Evolutionary conservation across 371 early-diverging fungal genomes (phyloP), one percentile per base, ranked within the genome.

Genomic region (Mortierella sp.): DNA sequence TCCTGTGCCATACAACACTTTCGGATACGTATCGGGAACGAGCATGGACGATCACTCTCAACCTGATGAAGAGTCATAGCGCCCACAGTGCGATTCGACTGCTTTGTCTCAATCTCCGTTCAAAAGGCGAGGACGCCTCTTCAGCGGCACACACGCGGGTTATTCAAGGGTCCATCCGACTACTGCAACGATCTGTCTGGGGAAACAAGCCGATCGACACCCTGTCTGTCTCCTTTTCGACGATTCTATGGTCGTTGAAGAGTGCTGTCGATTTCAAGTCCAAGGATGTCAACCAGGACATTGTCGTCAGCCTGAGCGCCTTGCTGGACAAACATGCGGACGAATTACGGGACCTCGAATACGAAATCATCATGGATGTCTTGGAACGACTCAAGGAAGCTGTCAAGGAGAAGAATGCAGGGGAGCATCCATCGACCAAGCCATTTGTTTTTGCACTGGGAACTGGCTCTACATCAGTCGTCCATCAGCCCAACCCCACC

Each of bases 11-110:
- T 22, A 86, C 88, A 13, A 87, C 88, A 1, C 80, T 88, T 39
- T 71, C 89, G 26, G 70, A 86, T 39, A 66, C 63, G 9, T 76
- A 79, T 48, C 71, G 80, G n/a, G 85, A 86, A 1, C 85, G 85
- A 26, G 86, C 86, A 19, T 93, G 92, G 91, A 86, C 88, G 41
- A 92, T 93, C 66, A 90, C 91, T 78, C 85, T 83, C 47, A 93
- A 93, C 73, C 79, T 94, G 16, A 83, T 94, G 73, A 90, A 89
- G 70, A 92, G 92, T 16, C 93, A 93, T 66, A 91, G 91, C 65
- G 92, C 92, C 8, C 91, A 92, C 65, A 89, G 88, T 31, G 88
- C 91, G 3, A 89, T 92, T 29, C 80, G 90, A 50, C 88, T 89
- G 0, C 74, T 94, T n/a, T 93, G 92, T 72, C 84, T 86, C 41